Percentiles rank a stretch among this genome's conserved stretches.
These are phyloP conservation scores for Alternaria viburni DNA, from an alignment of 2,329 filamentous ascomycete species.

Conservation along the genomic window DNA sequence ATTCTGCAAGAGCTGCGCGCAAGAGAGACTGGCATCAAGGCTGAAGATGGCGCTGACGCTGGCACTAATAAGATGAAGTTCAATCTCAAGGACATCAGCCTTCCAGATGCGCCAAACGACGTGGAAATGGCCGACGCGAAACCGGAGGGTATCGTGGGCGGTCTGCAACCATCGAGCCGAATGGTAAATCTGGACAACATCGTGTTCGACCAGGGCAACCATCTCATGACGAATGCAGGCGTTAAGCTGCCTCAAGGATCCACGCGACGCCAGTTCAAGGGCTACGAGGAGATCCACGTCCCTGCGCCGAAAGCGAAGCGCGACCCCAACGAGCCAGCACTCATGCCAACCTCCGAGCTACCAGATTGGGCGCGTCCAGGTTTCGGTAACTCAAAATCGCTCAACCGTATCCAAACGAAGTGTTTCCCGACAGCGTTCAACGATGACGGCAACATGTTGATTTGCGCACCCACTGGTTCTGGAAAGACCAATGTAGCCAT, in stretches of 20 bases:
- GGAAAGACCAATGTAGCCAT: conserved; percentile 99
- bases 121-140: conserved; percentile 49
- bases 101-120: conserved; percentile 64
- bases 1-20: conserved; percentile 89
- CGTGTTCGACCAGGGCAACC: conserved; percentile 96
- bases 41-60: conserved; percentile 62
- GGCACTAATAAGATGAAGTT: conserved; percentile 81
- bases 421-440: conserved; percentile 91
- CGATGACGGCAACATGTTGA: conserved; percentile 95
- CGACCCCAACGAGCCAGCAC: conserved; percentile 74
- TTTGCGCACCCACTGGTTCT: conserved; percentile 95
- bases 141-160: conserved; percentile 69
- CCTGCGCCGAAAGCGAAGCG: conserved; percentile 87
- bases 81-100: conserved; percentile 84
- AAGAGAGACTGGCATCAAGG: conserved; percentile 65
- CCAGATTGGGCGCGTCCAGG: conserved; percentile 90
- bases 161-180: conserved; percentile 85
- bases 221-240: conserved; percentile 99
- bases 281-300: conserved; percentile 98
- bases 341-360: conserved; percentile 84
- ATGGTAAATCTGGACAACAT: conserved; percentile 94
- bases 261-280: conserved; percentile 94
- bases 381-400: conserved; percentile 82
- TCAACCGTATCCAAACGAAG: conserved; percentile 95
- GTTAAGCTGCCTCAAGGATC: conserved; percentile 93